Conservation (phyloP, 164 flowering plant species). For the Piper longum region DNA sequence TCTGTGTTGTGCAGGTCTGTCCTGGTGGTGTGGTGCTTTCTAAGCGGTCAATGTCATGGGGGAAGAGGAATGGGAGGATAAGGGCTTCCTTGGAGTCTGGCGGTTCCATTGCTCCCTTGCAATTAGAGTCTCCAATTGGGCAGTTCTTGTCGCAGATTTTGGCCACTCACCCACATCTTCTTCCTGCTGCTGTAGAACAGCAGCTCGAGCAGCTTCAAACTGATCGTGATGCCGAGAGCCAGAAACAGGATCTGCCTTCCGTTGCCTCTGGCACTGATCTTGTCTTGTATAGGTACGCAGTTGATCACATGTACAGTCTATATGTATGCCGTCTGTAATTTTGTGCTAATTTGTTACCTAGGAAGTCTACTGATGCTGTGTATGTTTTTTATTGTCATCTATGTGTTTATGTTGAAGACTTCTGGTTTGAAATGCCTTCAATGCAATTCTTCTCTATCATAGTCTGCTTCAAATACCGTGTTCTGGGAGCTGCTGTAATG, state of each 20-base stretch:
- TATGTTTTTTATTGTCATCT: not conserved
- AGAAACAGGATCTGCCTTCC: constrained; percentile 50
- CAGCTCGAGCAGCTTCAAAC: constrained; percentile 87
- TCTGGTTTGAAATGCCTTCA: not conserved
- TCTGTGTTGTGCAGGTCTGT: not conserved
- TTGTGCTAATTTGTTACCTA: no score
- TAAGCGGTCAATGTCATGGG: constrained; percentile 2
- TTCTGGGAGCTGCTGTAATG: no score
- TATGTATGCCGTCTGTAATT: no score
- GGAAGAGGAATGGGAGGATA: constrained; percentile 19
- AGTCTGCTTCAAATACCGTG: no score
- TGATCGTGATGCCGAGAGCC: constrained; percentile 53
- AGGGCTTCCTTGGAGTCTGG: constrained; percentile 34
- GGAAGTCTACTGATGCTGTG: not conserved
- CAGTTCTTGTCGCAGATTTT: constrained; percentile 79
- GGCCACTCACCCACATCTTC: constrained; percentile 76
- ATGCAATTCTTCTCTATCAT: no score
- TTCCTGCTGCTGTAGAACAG: constrained; percentile 89
- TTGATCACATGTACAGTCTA: no score
- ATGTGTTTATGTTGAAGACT: not conserved
- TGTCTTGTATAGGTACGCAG: constrained; percentile 59
- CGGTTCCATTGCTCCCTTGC: constrained; percentile 66
- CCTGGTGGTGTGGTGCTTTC: not conserved
- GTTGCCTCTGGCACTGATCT: constrained; percentile 49
- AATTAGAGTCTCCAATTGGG: constrained; percentile 77